A percentile compares a stretch with the other conserved stretches of the same genome.
Conservation (phyloP, 495 filamentous ascomycete species). For the Penicillium salamii region DNA sequence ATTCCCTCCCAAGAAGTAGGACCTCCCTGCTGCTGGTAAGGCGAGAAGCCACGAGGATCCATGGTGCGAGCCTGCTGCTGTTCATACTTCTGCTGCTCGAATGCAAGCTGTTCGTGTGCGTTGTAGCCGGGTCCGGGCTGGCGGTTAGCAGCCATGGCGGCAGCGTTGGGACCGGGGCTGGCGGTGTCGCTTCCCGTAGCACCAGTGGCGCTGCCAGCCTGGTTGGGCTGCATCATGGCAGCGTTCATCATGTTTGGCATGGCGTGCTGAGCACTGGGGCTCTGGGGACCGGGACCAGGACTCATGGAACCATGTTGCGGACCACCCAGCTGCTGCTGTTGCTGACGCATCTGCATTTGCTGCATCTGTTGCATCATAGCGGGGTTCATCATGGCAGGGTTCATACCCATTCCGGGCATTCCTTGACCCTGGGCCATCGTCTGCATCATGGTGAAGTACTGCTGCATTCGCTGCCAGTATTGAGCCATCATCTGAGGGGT, state of each 20-base stretch:
- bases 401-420: conserved; percentile 61
- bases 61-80: conserved; percentile 59
- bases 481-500: conserved; percentile 96
- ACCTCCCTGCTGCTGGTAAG: conserved; percentile 53
- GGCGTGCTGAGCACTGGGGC: conserved; percentile 31
- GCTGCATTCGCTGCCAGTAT: conserved; percentile 96
- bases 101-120: conserved; percentile 73
- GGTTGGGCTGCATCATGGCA: conserved; percentile 69
- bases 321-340: conserved; percentile 45
- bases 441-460: conserved; percentile 93
- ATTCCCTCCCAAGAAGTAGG: conserved; percentile 96
- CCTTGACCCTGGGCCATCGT: conserved; percentile 51
- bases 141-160: conserved; percentile 20
- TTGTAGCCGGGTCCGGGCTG: conserved; percentile 58
- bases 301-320: conserved; percentile 45
- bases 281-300: conserved; percentile 42
- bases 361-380: conserved; percentile 79
- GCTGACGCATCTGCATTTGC: conserved; percentile 49
- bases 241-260: conserved; percentile 57
- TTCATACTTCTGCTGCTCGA: conserved; percentile 87
- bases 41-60: conserved; percentile 46
- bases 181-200: conserved; percentile 15
- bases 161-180: conserved; percentile 10
- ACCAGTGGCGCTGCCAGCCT: conserved; percentile 16
- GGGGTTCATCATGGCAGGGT: conserved; percentile 75